Evolutionary conservation across 441 rosid genomes (phyloP).

Genomic region (Flueggea neowawraea): DNA sequence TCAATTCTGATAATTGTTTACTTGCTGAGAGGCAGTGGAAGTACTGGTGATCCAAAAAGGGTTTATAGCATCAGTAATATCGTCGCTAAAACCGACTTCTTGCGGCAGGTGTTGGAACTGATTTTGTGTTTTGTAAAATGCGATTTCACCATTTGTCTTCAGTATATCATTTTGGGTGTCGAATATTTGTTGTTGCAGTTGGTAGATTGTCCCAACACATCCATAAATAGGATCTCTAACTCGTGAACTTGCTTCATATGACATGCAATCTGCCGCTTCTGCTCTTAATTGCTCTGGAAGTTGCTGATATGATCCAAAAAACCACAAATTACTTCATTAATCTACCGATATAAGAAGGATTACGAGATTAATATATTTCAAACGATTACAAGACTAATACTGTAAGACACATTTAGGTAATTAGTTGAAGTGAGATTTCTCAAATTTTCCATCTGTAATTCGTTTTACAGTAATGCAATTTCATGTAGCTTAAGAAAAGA

Average conservation of each 20-base stretch:
- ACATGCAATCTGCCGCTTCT: constrained; percentile 31
- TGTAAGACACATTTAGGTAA: too few relatives aligned
- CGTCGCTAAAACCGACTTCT: not conserved
- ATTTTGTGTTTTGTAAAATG: constrained; percentile 8
- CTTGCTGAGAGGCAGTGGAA: too few relatives aligned
- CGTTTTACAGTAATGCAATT: too few relatives aligned
- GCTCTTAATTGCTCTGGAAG: constrained; percentile 18
- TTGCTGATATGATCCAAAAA: constrained; percentile 11
- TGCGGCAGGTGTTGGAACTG: constrained; percentile 5
- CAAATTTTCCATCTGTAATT: too few relatives aligned
- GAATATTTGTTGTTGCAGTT: constrained; percentile 24
- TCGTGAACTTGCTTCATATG: constrained; percentile 19
- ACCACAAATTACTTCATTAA: not conserved
- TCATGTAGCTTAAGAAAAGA: too few relatives aligned
- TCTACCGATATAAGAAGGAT: too few relatives aligned
- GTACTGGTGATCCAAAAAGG: not conserved
- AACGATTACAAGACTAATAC: too few relatives aligned
- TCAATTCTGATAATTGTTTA: too few relatives aligned
- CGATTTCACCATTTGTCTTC: constrained; percentile 9
- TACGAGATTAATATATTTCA: too few relatives aligned
- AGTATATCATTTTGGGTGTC: constrained; percentile 10
- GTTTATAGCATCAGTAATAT: too few relatives aligned
- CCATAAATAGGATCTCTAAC: constrained; percentile 27
- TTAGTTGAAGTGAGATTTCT: too few relatives aligned
- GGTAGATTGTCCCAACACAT: constrained; percentile 22